Percentiles rank a stretch among this genome's conserved stretches.
Conservation (phyloP, 129 eudicot genomes). For the Ambrosia trifida region DNA sequence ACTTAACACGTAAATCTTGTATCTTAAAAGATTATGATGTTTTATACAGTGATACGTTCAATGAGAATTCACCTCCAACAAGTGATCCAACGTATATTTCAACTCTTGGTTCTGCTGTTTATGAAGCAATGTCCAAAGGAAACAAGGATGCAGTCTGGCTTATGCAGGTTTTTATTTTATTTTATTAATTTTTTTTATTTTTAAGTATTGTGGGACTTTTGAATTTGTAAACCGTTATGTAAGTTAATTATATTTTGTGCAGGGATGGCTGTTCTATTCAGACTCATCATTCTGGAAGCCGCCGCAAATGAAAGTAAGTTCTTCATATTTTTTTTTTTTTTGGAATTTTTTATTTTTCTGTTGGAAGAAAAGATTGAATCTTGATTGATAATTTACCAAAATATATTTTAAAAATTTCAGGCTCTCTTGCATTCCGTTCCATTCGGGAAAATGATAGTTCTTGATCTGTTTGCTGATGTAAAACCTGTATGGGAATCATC, state of each 20-base stretch:
- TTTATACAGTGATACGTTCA: slow-evolving; percentile 80
- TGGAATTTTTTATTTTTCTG: not conserved
- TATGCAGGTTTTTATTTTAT: slow-evolving; percentile 67
- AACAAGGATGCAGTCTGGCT: slow-evolving; percentile 93
- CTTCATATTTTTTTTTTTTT: not conserved
- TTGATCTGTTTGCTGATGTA: slow-evolving; percentile 96
- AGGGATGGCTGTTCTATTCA: slow-evolving; percentile 97
- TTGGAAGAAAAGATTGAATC: not conserved
- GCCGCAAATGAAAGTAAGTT: slow-evolving; percentile 90
- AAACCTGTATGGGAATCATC: slow-evolving; percentile 96
- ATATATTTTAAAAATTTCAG: slow-evolving; percentile 40
- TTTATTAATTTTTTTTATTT: not conserved
- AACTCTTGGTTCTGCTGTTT: slow-evolving; percentile 91
- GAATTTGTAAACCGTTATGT: not conserved
- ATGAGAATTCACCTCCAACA: slow-evolving; percentile 91
- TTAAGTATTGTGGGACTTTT: not conserved
- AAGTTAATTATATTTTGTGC: slow-evolving; percentile 22
- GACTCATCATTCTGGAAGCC: slow-evolving; percentile 94
- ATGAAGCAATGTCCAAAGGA: slow-evolving; percentile 86
- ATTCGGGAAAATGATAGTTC: slow-evolving; percentile 96
- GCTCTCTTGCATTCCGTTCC: slow-evolving; percentile 98
- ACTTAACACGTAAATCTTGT: not conserved
- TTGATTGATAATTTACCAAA: slow-evolving; percentile 8
- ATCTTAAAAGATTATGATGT: slow-evolving; percentile 17
- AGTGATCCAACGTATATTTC: slow-evolving; percentile 89